Conservation (phyloP, 2,329 filamentous ascomycete species). For the Sclerotiophoma versabilis region DNA sequence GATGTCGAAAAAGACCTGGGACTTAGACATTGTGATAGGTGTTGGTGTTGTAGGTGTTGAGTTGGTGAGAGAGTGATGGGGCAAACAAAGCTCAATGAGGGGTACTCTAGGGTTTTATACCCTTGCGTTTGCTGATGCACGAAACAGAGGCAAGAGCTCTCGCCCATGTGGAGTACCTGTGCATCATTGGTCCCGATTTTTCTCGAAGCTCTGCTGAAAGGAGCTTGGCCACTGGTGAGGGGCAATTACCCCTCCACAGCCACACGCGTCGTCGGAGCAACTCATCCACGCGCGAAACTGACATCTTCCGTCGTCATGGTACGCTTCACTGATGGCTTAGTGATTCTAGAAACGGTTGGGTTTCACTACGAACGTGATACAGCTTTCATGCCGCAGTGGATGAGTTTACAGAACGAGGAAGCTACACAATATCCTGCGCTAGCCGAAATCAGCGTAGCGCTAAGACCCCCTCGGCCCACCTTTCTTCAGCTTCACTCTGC, state of each 20-base stretch:
- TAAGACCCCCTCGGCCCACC: neutral
- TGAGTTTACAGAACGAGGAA: neutral
- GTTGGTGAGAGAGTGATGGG: slow-evolving; percentile 20
- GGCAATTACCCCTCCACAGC: slow-evolving; percentile 11
- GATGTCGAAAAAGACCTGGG: slow-evolving; percentile 92
- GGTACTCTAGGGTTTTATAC: slow-evolving; percentile 17
- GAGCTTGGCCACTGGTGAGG: slow-evolving; percentile 17
- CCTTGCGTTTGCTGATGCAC: slow-evolving; percentile 18
- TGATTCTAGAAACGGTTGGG: neutral
- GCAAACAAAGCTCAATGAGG: slow-evolving; percentile 15
- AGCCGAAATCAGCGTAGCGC: neutral
- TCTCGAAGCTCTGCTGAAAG: slow-evolving; percentile 18
- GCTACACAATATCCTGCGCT: neutral
- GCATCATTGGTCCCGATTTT: slow-evolving; percentile 18
- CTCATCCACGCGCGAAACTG: neutral
- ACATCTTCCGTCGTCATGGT: neutral
- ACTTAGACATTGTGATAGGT: slow-evolving; percentile 48
- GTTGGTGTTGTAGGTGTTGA: slow-evolving; percentile 15
- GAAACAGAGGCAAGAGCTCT: slow-evolving; percentile 21
- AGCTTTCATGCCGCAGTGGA: neutral
- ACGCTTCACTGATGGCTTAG: neutral
- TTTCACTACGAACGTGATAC: neutral
- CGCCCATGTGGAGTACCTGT: slow-evolving; percentile 12
- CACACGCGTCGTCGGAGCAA: slow-evolving; percentile 7
- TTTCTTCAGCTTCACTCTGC: neutral